These are phyloP conservation scores for Aegilops tauschii DNA, from an alignment of 176 grass and related monocot genomes.

Conservation along the genomic window DNA sequence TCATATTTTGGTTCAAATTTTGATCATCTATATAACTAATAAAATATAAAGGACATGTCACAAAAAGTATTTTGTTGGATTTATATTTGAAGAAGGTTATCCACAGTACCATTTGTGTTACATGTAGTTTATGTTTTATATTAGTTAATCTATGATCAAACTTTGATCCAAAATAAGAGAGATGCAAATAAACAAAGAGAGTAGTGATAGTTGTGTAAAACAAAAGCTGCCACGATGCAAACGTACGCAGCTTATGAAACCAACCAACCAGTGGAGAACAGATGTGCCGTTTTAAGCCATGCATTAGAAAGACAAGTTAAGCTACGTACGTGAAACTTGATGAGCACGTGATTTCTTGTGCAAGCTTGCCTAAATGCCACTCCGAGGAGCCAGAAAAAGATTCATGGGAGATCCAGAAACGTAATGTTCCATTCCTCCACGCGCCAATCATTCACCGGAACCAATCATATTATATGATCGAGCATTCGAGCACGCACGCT, in stretches of 20 bases:
- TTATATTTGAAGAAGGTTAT: too few relatives aligned
- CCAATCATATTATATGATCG: not conserved
- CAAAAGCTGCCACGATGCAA: not conserved
- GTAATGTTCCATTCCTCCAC: not conserved
- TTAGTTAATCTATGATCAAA: too few relatives aligned
- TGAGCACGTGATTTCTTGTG: not conserved
- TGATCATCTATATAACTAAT: too few relatives aligned
- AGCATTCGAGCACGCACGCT: not conserved
- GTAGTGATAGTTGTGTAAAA: not conserved
- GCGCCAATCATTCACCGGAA: not conserved
- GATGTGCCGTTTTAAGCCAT: not conserved
- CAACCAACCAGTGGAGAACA: not conserved
- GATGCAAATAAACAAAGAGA: too few relatives aligned
- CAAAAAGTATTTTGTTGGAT: too few relatives aligned
- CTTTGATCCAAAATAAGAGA: too few relatives aligned
- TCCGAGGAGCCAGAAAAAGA: constrained; percentile 9
- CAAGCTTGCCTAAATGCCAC: not conserved
- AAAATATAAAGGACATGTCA: too few relatives aligned
- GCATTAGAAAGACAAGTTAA: not conserved
- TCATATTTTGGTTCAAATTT: too few relatives aligned
- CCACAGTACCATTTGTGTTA: too few relatives aligned
- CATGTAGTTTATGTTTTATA: too few relatives aligned
- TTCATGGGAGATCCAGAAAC: constrained; percentile 8
- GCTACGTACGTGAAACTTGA: not conserved
- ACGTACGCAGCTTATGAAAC: not conserved